phyloP scores from a whole-genome alignment of 306 rosid genomes.

The Vachellia pachyceras region DNA sequence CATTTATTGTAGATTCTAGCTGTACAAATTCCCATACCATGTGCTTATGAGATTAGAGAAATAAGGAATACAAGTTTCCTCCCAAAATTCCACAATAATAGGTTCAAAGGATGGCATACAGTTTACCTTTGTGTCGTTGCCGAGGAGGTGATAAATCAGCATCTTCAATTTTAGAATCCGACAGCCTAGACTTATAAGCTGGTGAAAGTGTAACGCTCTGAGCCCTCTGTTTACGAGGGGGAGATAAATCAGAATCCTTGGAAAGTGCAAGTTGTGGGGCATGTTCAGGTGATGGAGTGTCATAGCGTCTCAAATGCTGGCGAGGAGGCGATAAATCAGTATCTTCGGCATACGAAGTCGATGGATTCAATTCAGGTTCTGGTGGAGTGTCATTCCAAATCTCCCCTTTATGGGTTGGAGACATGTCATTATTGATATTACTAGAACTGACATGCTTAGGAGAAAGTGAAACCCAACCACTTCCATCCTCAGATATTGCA shows the following conservation, averaged over 20 bases:
- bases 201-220: constrained; percentile 41
- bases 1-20: background rate
- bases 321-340: constrained; percentile 62
- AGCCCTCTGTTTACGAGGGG: constrained; percentile 47
- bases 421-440: constrained; percentile 50
- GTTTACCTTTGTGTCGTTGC: constrained; percentile 34
- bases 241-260: constrained; percentile 47
- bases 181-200: constrained; percentile 28
- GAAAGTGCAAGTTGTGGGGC: constrained; percentile 26
- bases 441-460: constrained; percentile 35
- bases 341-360: constrained; percentile 36
- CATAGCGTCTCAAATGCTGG: constrained; percentile 40
- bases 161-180: constrained; percentile 34
- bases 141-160: constrained; percentile 54
- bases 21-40: background rate
- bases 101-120: constrained; percentile 37
- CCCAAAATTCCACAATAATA: background rate
- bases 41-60: background rate
- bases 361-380: constrained; percentile 47
- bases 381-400: constrained; percentile 66
- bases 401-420: constrained; percentile 70
- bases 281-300: constrained; percentile 61
- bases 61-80: background rate
- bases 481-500: constrained; percentile 87
- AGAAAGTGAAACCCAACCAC: constrained; percentile 94